Evolutionary conservation across 2,329 filamentous ascomycete genomes (phyloP).

Genomic region (Diaporthe citrichinensis): DNA sequence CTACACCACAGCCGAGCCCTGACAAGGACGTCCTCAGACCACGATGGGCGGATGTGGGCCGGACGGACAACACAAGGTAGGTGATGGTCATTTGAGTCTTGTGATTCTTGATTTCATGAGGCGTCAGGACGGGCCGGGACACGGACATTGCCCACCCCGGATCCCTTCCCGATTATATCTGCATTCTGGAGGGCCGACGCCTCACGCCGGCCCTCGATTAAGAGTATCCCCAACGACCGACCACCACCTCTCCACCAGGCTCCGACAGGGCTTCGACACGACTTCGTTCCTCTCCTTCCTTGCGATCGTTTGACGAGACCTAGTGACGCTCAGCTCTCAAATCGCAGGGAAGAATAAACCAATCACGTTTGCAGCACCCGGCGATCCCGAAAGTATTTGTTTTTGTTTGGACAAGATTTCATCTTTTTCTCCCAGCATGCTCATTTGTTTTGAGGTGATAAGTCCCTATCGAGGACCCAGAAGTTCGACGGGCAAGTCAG

Average conservation of each 20-base stretch:
- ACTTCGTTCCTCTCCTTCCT: not conserved
- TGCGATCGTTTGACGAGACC: conserved; percentile 13
- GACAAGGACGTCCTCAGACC: not conserved
- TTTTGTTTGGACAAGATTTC: conserved; percentile 35
- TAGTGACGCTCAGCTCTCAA: conserved; percentile 15
- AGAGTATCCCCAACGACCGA: conserved; percentile 7
- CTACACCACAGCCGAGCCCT: not conserved
- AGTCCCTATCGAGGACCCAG: conserved; percentile 40
- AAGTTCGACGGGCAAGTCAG: conserved; percentile 42
- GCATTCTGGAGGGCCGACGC: conserved; percentile 5
- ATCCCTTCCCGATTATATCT: not conserved
- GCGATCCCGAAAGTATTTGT: conserved; percentile 25
- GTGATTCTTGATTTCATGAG: conserved; percentile 33
- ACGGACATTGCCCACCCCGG: not conserved
- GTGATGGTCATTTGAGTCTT: conserved; percentile 5
- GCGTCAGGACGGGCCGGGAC: not conserved
- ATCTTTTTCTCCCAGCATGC: conserved; percentile 35
- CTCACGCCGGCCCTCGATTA: conserved; percentile 2
- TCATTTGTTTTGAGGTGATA: conserved; percentile 41
- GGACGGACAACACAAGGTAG: not conserved
- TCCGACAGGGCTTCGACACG: not conserved
- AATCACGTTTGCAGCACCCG: conserved; percentile 26
- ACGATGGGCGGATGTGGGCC: not conserved
- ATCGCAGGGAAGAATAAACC: conserved; percentile 5
- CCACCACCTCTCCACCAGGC: conserved; percentile 17